Base-by-base conservation (phyloP, 345 rosid genomes). In the Brassica carinata region DNA sequence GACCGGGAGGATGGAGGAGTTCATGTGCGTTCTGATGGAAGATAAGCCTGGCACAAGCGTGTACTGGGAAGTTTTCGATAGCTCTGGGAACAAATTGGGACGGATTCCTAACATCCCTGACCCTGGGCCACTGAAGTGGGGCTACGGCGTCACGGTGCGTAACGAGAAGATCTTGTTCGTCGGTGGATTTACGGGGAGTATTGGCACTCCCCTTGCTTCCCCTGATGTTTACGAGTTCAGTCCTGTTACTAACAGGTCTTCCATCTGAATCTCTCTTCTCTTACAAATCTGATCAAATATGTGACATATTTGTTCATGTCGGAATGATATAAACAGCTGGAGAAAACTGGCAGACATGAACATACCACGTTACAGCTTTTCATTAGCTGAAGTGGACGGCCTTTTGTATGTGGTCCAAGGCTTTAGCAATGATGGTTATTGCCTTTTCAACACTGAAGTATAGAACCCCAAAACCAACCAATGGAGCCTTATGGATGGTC, bases 41-140 rank as follows among this genome's bases (percentile, higher is more conserved):
- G 91, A 89, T 73, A 85, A 85, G 53, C 84, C 86, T 74, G 87
- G 91, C 75, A 91, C 89, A 85, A 89, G 86, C 80, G 88, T 88
- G 79, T 94, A 81, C 33, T 95, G 99, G 99, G 94, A 90, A 86
- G 94, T 90, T 63, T 83, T 90, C 33, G 95, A 91, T 77, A 18
- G 76, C 81, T 64, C 64, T 0, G 99, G 99, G 55, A 79, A 84
- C 79, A 88, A 81, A 67, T 77, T 80, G 34, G 81, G 78, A 67
- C 77, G 26, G 51, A 92, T 93, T 73, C 94, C 98, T 26, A 85
- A 86, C 0, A 36, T 36, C 40, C 48, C 14, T 10, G 89, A 91
- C 90, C 98, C 97, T 27, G 91, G 97, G 30, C 87, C 89, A 0
- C 38, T 58, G 45, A 95, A 85, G 86, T 84, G 84, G 36, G 94